These are phyloP conservation scores for Rhizoclosmatium globosum DNA, from an alignment of 192 early-diverging fungal species.

Conservation along the genomic window DNA sequence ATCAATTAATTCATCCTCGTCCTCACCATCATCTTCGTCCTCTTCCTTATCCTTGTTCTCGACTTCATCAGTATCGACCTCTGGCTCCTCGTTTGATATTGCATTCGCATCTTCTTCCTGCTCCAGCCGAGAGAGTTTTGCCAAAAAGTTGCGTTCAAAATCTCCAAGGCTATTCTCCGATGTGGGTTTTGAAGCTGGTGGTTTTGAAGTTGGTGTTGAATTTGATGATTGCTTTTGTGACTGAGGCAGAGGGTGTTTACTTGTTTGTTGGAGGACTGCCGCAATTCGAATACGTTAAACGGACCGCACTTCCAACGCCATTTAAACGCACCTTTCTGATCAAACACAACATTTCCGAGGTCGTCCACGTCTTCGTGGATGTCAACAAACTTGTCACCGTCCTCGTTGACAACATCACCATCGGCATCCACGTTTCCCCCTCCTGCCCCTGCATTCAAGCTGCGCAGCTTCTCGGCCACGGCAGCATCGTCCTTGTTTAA, in stretches of 20 bases:
- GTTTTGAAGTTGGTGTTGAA: constrained; percentile 48
- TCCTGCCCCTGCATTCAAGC: neutral
- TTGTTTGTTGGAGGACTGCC: too few species aligned
- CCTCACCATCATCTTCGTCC: constrained; percentile 37
- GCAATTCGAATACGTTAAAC: too few species aligned
- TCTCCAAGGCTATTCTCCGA: constrained; percentile 25
- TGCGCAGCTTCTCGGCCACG: too few species aligned
- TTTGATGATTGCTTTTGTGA: neutral
- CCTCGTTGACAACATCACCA: constrained; percentile 71
- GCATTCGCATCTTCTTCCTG: constrained; percentile 64
- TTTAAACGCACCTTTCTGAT: constrained; percentile 11
- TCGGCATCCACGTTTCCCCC: constrained; percentile 40
- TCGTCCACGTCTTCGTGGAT: constrained; percentile 73
- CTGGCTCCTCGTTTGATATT: constrained; percentile 39
- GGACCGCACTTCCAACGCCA: neutral
- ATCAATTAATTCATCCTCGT: neutral
- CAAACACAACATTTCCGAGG: constrained; percentile 34
- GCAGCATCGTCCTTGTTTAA: constrained; percentile 9
- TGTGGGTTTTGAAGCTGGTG: constrained; percentile 41
- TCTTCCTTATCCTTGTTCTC: constrained; percentile 55
- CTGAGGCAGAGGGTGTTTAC: too few species aligned
- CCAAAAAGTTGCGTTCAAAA: constrained; percentile 44
- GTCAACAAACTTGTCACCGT: constrained; percentile 79
- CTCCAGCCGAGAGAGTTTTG: constrained; percentile 67
- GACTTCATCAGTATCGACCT: constrained; percentile 48